phyloP scores from a whole-genome alignment of 352 stramenopile genomes.

The Phytophthora agathidicida region DNA sequence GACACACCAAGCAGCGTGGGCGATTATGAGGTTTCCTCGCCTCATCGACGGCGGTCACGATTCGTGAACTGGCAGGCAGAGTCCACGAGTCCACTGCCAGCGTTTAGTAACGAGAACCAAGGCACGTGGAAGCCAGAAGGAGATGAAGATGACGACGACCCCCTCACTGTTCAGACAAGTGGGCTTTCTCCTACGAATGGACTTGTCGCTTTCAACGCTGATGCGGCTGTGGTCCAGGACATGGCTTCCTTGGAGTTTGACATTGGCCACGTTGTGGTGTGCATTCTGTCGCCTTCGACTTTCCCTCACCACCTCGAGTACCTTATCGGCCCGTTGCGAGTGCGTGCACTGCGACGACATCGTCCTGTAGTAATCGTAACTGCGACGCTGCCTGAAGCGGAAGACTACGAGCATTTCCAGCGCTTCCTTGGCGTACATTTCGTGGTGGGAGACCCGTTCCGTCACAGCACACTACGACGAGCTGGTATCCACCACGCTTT shows the following conservation, averaged over 20 bases:
- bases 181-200: slow-evolving; percentile 7
- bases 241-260: slow-evolving; percentile 49
- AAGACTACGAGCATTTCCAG: slow-evolving; percentile 63
- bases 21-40: slow-evolving; percentile 9
- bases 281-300: slow-evolving; percentile 54
- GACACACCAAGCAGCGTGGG: slow-evolving; percentile 18
- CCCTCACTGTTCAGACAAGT: slow-evolving; percentile 16
- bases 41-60: slow-evolving; percentile 22
- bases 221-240: slow-evolving; percentile 58
- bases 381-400: slow-evolving; percentile 48
- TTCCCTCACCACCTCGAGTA: slow-evolving; percentile 87
- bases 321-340: slow-evolving; percentile 74
- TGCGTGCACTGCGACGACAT: slow-evolving; percentile 69
- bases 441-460: slow-evolving; percentile 69
- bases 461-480: slow-evolving; percentile 53
- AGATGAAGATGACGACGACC: slow-evolving; percentile 25
- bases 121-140: slow-evolving; percentile 17
- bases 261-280: slow-evolving; percentile 65
- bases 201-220: not conserved
- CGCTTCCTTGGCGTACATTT: slow-evolving; percentile 76
- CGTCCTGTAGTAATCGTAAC: slow-evolving; percentile 75
- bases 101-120: slow-evolving; percentile 19
- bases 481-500: slow-evolving; percentile 58
- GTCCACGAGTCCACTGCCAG: slow-evolving; percentile 7
- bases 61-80: slow-evolving; percentile 36